Percentiles rank a stretch among this genome's conserved stretches.
These are phyloP conservation scores for Dorcoceras hygrometricum DNA, from an alignment of 257 asterid genomes.

Conservation along the genomic window DNA sequence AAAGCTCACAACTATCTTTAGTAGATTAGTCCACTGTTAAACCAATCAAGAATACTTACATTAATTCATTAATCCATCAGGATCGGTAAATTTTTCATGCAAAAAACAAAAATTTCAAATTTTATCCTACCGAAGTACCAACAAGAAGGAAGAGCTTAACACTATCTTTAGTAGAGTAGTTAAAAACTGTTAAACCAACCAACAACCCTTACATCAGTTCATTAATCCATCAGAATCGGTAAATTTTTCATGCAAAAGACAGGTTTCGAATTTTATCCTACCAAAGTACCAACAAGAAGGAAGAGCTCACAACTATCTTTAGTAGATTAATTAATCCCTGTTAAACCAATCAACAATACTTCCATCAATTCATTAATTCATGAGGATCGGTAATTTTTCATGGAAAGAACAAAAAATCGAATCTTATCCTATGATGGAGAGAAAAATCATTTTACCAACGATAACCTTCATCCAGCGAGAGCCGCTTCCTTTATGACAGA, in stretches of 20 bases:
- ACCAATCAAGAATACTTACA: neutral
- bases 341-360: constrained; percentile 1
- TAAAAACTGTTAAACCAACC: constrained; percentile 1
- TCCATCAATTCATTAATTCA: neutral
- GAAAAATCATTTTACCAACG: constrained; percentile 46
- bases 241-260: constrained; percentile 17
- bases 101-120: constrained; percentile 1
- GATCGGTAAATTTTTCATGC: constrained; percentile 18
- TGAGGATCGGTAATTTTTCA: constrained; percentile 18
- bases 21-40: constrained; percentile 4
- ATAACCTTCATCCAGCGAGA: constrained; percentile 54
- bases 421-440: constrained; percentile 15
- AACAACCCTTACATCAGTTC: neutral
- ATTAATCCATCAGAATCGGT: constrained; percentile 12
- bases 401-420: too few relatives aligned
- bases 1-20: constrained; percentile 13
- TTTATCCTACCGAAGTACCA: constrained; percentile 17
- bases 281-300: constrained; percentile 23
- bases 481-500: constrained; percentile 28
- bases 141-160: constrained; percentile 19
- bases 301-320: constrained; percentile 13
- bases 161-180: constrained; percentile 13
- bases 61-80: constrained; percentile 5
- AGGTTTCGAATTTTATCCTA: neutral
- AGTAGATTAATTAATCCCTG: constrained; percentile 3